Evolutionary conservation across 2,329 filamentous ascomycete genomes (phyloP).

Genomic region (Trichoderma cornu-damae): DNA sequence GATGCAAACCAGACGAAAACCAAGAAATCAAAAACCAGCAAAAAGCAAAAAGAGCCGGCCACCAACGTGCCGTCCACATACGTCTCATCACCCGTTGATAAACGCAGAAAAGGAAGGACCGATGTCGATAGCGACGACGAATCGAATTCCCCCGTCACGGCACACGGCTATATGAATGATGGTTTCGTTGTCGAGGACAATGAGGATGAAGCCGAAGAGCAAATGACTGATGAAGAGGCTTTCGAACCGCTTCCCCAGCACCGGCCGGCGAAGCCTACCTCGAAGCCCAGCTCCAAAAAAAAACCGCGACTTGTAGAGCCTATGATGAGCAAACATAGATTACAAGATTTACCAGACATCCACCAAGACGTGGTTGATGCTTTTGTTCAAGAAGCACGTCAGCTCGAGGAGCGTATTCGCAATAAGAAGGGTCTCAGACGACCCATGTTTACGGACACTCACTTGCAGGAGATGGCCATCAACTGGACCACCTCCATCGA

Average conservation of each 20-base stretch:
- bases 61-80: conserved; percentile 42
- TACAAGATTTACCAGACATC: conserved; percentile 51
- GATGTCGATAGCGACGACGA: conserved; percentile 25
- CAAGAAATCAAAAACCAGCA: conserved; percentile 36
- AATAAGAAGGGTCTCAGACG: conserved; percentile 52
- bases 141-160: conserved; percentile 38
- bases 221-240: conserved; percentile 33
- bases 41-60: conserved; percentile 32
- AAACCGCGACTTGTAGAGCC: conserved; percentile 46
- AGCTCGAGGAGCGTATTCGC: conserved; percentile 56
- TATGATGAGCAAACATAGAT: conserved; percentile 52
- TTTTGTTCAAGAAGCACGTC: conserved; percentile 60
- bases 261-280: conserved; percentile 32
- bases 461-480: conserved; percentile 69
- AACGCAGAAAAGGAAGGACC: conserved; percentile 28
- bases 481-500: conserved; percentile 57
- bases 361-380: conserved; percentile 59
- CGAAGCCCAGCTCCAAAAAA: conserved; percentile 27
- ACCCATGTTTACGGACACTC: conserved; percentile 61
- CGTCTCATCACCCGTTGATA: conserved; percentile 49
- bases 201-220: conserved; percentile 36
- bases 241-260: conserved; percentile 42
- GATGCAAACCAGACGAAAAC: conserved; percentile 29
- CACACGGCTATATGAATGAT: conserved; percentile 45
- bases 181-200: conserved; percentile 46